These are phyloP conservation scores for Pilatotrama ljubarskyi DNA, from an alignment of 768 basidiomycete species.

Conservation along the genomic window DNA sequence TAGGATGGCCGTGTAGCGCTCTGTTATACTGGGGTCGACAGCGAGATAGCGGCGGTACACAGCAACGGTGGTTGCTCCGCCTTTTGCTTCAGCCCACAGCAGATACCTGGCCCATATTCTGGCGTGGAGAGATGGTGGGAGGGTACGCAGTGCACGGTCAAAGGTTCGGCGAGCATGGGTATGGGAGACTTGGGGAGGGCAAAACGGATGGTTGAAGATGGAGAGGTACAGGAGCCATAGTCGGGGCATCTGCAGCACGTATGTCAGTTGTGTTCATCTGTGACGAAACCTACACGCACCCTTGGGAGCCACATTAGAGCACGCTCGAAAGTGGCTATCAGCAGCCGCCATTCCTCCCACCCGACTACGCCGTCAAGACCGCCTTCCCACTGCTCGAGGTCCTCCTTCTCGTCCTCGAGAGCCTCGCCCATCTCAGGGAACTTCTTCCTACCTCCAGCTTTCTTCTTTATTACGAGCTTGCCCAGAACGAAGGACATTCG, in stretches of 20 bases:
- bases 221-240: slow-evolving; percentile 94
- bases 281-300: slow-evolving; percentile 45
- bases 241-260: slow-evolving; percentile 69
- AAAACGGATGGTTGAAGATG: slow-evolving; percentile 85
- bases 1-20: slow-evolving; percentile 71
- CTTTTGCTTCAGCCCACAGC: slow-evolving; percentile 84
- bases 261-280: not conserved
- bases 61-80: slow-evolving; percentile 73
- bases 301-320: slow-evolving; percentile 94
- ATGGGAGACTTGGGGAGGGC: slow-evolving; percentile 79
- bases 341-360: slow-evolving; percentile 92
- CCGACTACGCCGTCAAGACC: slow-evolving; percentile 89
- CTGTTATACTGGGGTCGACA: slow-evolving; percentile 79
- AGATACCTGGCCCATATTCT: slow-evolving; percentile 94
- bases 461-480: slow-evolving; percentile 66
- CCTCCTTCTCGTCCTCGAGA: slow-evolving; percentile 79
- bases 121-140: slow-evolving; percentile 89
- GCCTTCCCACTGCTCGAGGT: slow-evolving; percentile 82
- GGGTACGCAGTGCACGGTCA: slow-evolving; percentile 90
- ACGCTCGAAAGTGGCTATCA: slow-evolving; percentile 88
- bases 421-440: slow-evolving; percentile 89
- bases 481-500: slow-evolving; percentile 88
- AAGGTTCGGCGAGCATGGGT: slow-evolving; percentile 93
- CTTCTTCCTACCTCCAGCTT: slow-evolving; percentile 87
- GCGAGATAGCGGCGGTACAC: slow-evolving; percentile 89